Conservation (phyloP, 208 protist genomes). For the Jaenimonas drosophilae region DNA sequence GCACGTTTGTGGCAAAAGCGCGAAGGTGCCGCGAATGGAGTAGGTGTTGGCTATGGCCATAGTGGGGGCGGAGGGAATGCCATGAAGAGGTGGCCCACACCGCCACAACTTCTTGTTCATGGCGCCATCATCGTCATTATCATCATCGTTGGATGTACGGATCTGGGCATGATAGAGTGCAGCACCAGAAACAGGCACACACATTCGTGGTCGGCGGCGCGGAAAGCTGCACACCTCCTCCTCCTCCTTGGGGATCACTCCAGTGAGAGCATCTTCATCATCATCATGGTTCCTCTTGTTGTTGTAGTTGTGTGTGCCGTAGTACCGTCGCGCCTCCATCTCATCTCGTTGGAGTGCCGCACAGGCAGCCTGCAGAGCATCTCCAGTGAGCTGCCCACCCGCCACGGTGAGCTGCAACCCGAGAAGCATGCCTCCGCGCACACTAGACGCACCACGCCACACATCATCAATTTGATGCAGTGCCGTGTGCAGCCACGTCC, state of each 20-base stretch:
- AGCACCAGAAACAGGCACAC: slow-evolving; percentile 43
- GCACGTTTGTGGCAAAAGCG: slow-evolving; percentile 4
- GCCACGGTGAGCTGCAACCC: no score
- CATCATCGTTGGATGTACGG: slow-evolving; percentile 1
- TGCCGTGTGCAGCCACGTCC: no score
- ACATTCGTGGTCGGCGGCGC: slow-evolving; percentile 7
- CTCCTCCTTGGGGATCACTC: not conserved
- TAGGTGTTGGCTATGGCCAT: slow-evolving; percentile 45
- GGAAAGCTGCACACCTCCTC: slow-evolving; percentile 9
- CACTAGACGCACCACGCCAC: no score
- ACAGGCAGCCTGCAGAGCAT: no score
- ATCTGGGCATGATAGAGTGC: slow-evolving; percentile 25
- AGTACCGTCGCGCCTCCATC: not conserved
- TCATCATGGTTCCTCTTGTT: not conserved
- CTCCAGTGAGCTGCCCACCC: no score
- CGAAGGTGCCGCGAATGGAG: slow-evolving; percentile 23
- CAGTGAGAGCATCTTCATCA: not conserved
- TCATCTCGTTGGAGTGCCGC: no score
- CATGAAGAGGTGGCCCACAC: slow-evolving; percentile 12
- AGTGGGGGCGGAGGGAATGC: slow-evolving; percentile 16
- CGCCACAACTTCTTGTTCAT: not conserved
- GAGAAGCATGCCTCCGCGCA: no score
- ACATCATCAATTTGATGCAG: no score
- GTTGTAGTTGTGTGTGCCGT: not conserved
- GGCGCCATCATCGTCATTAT: not conserved